Conservation (phyloP, 2,329 filamentous ascomycete genomes). For the Ceratocystis eucalypticola region DNA sequence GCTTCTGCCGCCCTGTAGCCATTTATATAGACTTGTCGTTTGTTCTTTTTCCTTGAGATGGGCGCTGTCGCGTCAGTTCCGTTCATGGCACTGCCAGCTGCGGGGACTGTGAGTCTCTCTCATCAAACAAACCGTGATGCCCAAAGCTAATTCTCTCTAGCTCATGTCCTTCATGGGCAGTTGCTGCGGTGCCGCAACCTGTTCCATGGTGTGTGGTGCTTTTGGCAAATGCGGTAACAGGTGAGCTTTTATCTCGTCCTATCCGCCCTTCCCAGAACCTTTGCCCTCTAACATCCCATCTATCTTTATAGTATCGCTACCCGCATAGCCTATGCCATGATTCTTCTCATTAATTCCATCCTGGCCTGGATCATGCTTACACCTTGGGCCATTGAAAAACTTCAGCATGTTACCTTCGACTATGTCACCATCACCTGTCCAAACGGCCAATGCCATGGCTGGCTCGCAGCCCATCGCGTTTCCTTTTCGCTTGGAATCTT, state of each 20-base stretch:
- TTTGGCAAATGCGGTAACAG: constrained; percentile 97
- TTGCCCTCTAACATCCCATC: constrained; percentile 20
- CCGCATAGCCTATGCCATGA: constrained; percentile 87
- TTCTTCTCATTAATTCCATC: constrained; percentile 92
- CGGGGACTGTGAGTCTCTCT: constrained; percentile 57
- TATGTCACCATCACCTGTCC: constrained; percentile 93
- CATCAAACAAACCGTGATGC: not conserved
- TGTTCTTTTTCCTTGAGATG: constrained; percentile 42
- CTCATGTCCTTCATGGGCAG: constrained; percentile 67
- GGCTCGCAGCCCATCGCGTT: constrained; percentile 91
- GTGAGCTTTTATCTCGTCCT: constrained; percentile 31
- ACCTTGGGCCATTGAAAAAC: constrained; percentile 91
- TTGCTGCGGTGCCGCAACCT: constrained; percentile 93
- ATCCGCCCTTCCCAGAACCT: not conserved
- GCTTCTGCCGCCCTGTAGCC: not conserved
- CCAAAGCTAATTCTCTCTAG: constrained; percentile 30
- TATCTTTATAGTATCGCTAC: constrained; percentile 62
- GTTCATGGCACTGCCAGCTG: constrained; percentile 73
- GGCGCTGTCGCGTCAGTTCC: constrained; percentile 84
- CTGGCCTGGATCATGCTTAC: constrained; percentile 99
- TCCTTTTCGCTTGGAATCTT: constrained; percentile 95
- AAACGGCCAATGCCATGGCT: constrained; percentile 83
- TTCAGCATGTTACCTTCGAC: constrained; percentile 81
- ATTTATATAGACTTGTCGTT: not conserved
- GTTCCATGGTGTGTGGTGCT: constrained; percentile 86